phyloP scores from a whole-genome alignment of 805 yeast species.

The Saturnispora quitensis region DNA sequence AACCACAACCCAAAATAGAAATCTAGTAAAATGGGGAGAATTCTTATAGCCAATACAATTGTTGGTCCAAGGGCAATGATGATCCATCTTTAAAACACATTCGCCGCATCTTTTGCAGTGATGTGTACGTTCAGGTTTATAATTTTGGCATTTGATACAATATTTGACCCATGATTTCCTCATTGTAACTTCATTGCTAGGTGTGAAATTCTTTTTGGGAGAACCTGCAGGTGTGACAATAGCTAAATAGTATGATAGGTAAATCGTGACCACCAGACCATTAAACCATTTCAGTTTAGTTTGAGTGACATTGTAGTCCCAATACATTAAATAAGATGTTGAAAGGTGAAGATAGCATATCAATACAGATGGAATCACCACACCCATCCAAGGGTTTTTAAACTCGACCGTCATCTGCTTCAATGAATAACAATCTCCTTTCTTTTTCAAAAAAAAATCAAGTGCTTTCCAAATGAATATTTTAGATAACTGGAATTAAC shows the following conservation, averaged over 20 bases:
- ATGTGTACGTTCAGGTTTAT: slow-evolving; percentile 78
- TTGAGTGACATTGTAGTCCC: slow-evolving; percentile 30
- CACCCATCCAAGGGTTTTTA: slow-evolving; percentile 43
- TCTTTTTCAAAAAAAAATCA: neutral
- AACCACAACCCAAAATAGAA: slow-evolving; percentile 54
- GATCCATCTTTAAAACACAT: slow-evolving; percentile 88
- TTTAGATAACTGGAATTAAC: no score
- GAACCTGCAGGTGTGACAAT: slow-evolving; percentile 59
- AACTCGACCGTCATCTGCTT: slow-evolving; percentile 24
- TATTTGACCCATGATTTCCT: slow-evolving; percentile 46
- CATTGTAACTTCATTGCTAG: slow-evolving; percentile 12
- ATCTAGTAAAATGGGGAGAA: slow-evolving; percentile 72
- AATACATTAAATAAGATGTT: slow-evolving; percentile 48
- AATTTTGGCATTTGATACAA: slow-evolving; percentile 62
- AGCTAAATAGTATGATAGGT: slow-evolving; percentile 71
- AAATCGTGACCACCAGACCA: slow-evolving; percentile 35
- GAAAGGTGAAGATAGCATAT: slow-evolving; percentile 55
- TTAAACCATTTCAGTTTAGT: slow-evolving; percentile 33
- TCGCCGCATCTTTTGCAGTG: slow-evolving; percentile 72
- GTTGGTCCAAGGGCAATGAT: slow-evolving; percentile 90
- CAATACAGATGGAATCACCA: slow-evolving; percentile 49
- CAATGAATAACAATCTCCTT: neutral
- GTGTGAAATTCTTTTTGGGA: slow-evolving; percentile 43
- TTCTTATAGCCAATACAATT: slow-evolving; percentile 81
- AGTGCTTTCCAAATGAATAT: neutral